phyloP scores from a whole-genome alignment of 139 green algal species.

The Volvox reticuliferus region DNA sequence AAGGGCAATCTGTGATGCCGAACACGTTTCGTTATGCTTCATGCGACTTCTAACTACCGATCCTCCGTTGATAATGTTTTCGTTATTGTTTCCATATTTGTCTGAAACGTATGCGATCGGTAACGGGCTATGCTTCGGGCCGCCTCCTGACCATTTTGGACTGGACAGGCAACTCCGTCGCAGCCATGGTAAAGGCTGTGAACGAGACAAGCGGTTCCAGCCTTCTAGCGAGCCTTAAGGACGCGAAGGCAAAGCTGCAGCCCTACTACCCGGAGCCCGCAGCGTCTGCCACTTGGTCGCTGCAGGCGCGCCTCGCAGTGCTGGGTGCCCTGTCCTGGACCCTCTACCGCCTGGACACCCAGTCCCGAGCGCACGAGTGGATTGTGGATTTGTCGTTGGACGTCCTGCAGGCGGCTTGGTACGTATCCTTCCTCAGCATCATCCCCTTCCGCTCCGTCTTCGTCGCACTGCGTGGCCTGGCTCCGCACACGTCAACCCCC shows the following conservation, averaged over 20 bases:
- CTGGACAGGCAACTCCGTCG: constrained; percentile 57
- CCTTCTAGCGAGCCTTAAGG: constrained; percentile 36
- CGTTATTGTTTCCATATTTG: background rate
- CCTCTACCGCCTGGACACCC: constrained; percentile 46
- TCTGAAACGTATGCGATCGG: background rate
- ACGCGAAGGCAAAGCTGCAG: constrained; percentile 48
- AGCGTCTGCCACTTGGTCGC: constrained; percentile 24
- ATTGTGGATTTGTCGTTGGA: constrained; percentile 68
- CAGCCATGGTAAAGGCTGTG: constrained; percentile 55
- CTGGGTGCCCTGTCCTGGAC: constrained; percentile 44
- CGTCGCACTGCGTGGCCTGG: constrained; percentile 54
- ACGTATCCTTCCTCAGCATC: constrained; percentile 59
- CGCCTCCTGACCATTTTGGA: constrained; percentile 36
- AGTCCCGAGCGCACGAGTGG: constrained; percentile 63
- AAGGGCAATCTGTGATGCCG: background rate
- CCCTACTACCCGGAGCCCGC: constrained; percentile 57
- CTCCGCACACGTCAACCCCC: constrained; percentile 46
- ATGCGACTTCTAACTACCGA: background rate
- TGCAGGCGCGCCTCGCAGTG: constrained; percentile 44
- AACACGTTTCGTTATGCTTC: constrained; percentile 22
- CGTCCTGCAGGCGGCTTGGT: constrained; percentile 65
- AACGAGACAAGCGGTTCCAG: constrained; percentile 44
- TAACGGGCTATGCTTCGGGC: background rate
- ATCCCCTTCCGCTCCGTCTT: constrained; percentile 65
- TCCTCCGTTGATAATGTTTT: background rate